These are phyloP conservation scores for Tricladium varicosporioides DNA, from an alignment of 2,329 filamentous ascomycete species.

Conservation along the genomic window DNA sequence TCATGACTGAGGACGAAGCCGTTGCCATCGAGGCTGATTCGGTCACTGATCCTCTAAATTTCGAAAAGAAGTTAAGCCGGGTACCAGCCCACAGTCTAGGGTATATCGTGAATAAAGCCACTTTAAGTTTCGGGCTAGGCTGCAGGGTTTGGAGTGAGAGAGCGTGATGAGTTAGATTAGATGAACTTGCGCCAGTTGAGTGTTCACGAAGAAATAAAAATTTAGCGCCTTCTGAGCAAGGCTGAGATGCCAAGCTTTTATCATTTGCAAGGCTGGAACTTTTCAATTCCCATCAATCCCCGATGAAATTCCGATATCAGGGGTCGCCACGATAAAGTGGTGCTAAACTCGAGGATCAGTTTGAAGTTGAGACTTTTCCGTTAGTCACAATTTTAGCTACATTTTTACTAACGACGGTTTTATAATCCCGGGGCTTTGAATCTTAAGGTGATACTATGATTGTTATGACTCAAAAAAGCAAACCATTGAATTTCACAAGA, in stretches of 20 bases:
- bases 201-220: conserved; percentile 15
- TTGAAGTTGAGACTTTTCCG: too few species aligned
- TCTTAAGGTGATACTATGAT: too few species aligned
- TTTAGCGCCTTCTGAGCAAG: conserved; percentile 23
- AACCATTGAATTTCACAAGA: too few species aligned
- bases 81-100: conserved; percentile 31
- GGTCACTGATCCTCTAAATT: conserved; percentile 20
- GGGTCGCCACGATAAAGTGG: too few species aligned
- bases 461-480: too few species aligned
- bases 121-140: conserved; percentile 5
- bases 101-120: conserved; percentile 22
- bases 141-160: too few species aligned
- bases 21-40: conserved; percentile 11
- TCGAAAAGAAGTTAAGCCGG: conserved; percentile 19
- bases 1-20: neutral
- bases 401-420: too few species aligned
- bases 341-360: too few species aligned
- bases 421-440: too few species aligned
- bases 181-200: neutral
- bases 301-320: neutral
- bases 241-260: conserved; percentile 25
- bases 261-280: conserved; percentile 3
- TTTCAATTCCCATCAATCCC: neutral
- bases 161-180: neutral
- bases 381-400: too few species aligned